Base-by-base conservation (phyloP, 2,329 filamentous ascomycete genomes). In the Colletotrichum sp. region DNA sequence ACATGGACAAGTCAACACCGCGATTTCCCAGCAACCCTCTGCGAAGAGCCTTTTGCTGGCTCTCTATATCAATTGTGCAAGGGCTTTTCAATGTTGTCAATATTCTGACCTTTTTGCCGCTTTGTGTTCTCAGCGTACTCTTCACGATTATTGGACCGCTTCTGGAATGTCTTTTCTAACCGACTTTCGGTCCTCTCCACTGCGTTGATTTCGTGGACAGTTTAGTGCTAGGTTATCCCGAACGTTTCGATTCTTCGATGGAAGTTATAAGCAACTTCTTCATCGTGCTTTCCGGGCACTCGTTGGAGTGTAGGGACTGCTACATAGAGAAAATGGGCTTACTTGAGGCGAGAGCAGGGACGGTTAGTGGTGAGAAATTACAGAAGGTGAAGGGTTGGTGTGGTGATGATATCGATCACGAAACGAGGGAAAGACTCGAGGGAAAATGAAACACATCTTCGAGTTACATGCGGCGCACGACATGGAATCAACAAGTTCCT, bases 211-310 rank as follows among this genome's bases (percentile, higher is more conserved):
- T 3, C 43, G n/a, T 13, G n/a, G n/a, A 48, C 18, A 1, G 0
- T 21, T 0, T 48, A 9, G n/a, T 13, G 1, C 1, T 48, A 21
- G 43, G n/a, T 1, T 48, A 48, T 13, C n/a, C 1, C n/a, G 10
- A 48, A 21, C 10, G n/a, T 48, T 48, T 48, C 12, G n/a, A 48
- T 48, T 48, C 43, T 21, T 21, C 18, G 1, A 48, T 48, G n/a
- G n/a, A 48, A 21, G 6, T 21, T 21, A 13, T 48, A 13, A 48
- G 43, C n/a, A 21, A 48, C 43, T 48, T 48, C 43, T 48, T 48
- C n/a, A 48, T 21, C 43, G 43, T 48, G 0, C 43, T 48, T 48
- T 48, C 43, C n/a, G 43, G 43, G 43, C 43, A 48, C n/a, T 48
- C 43, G 5, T 21, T 48, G 43, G 43, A 48, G n/a, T 48, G 43